Base-by-base conservation (phyloP, 257 asterid genomes). In the Cruciata laevipes region DNA sequence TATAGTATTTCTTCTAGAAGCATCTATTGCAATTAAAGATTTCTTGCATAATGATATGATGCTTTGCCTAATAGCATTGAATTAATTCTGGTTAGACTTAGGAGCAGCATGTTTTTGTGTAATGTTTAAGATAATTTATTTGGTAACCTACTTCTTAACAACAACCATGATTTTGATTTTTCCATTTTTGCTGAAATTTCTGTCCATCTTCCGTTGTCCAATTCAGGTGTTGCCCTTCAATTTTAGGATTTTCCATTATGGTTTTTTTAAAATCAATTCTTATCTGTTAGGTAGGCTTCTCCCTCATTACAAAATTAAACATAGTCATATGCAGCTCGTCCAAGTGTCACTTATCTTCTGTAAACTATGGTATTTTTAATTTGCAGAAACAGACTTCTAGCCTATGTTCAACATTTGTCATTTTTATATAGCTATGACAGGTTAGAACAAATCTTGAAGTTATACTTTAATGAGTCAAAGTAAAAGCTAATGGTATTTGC, bases 101-200 rank as follows among this genome's bases (percentile, higher is more conserved):
- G 20, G 55, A 47, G 33, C 31, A 25, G 18, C 20, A 60, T 5
- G 61, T 51, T 49, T 37, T 4, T 8, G 67, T 49, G 37, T 17
- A 55, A 10, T 13, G 2, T 23, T 6, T 3, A 14, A 49, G 30
- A 31, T 17, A 18, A 53, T 31, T 58, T 58, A 56, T 60, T 31
- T 47, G 8, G 63, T 51, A 58, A 66, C 72, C 63, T 47, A 67
- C 62, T 30, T 18, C 67, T 25, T 62, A 67, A 38, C 72, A 47
- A 47, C 42, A 37, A 59, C 73, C 69, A 24, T 32, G 25, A 5
- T 5, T 24, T 23, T 7, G 6, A 3, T 60, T 5, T 17, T 69
- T 42, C 37, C 21, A 21, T 42, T 40, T 30, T 32, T 31, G 7
- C 5, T 20, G 62, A 18, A 31, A 30, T 14, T 66, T 51, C 32